Evolutionary conservation across 768 basidiomycete genomes (phyloP).

Genomic region (Lanmaoa pseudosensibilis): DNA sequence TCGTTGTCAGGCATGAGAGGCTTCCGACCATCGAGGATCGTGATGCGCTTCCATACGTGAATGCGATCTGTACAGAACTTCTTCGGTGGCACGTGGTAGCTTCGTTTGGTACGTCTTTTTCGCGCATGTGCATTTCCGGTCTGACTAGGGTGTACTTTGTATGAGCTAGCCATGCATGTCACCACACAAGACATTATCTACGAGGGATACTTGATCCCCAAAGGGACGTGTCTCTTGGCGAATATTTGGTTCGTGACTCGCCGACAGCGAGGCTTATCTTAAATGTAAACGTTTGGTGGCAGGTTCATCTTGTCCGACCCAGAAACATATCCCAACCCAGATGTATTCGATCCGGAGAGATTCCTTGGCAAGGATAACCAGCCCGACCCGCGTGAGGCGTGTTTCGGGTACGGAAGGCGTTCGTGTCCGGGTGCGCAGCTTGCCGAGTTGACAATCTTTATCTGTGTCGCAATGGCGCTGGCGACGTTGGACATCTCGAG

Average conservation of each 20-base stretch:
- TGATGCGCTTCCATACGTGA: conserved; percentile 14
- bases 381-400: conserved; percentile 7
- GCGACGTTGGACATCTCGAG: conserved; percentile 14
- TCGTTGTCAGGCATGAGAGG: conserved; percentile 2
- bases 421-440: conserved; percentile 11
- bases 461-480: conserved; percentile 3
- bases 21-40: conserved; percentile 13
- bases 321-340: conserved; percentile 10
- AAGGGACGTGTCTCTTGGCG: conserved; percentile 10
- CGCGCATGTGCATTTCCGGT: not conserved
- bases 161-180: not conserved
- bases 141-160: not conserved
- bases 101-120: conserved; percentile 2
- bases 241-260: conserved; percentile 13
- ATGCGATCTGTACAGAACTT: conserved; percentile 17
- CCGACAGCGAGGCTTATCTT: not conserved
- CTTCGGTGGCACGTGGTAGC: conserved; percentile 3
- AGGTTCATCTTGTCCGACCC: conserved; percentile 15
- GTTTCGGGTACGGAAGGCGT: conserved; percentile 21
- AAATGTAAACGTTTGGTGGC: not conserved
- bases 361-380: conserved; percentile 11
- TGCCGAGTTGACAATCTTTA: conserved; percentile 9
- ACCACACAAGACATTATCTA: not conserved
- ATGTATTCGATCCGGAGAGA: conserved; percentile 13
- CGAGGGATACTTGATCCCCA: conserved; percentile 22